A percentile compares a stretch with the other conserved stretches of the same genome.
Conservation (phyloP, 495 filamentous ascomycete genomes). For the Pyronema domesticum region DNA sequence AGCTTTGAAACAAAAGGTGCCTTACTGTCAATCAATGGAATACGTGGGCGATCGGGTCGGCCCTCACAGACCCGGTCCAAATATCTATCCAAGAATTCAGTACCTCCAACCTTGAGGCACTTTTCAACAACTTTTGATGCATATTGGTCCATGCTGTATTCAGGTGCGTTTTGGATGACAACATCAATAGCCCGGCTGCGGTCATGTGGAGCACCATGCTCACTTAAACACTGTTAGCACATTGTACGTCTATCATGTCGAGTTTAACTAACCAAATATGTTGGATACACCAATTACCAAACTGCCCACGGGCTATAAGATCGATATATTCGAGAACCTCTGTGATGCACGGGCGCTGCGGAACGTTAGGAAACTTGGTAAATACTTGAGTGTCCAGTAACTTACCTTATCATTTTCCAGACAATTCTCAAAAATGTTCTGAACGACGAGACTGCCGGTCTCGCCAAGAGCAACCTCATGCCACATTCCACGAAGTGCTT, state of each 20-base stretch:
- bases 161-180: constrained; percentile 74
- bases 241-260: neutral
- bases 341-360: constrained; percentile 81
- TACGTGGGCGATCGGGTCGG: constrained; percentile 75
- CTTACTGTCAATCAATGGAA: constrained; percentile 88
- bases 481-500: constrained; percentile 91
- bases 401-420: constrained; percentile 93
- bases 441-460: constrained; percentile 91
- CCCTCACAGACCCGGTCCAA: constrained; percentile 86
- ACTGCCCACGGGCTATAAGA: constrained; percentile 92
- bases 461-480: constrained; percentile 93
- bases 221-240: constrained; percentile 24
- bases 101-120: constrained; percentile 87
- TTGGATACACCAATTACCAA: constrained; percentile 99
- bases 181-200: constrained; percentile 87
- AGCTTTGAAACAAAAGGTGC: constrained; percentile 7
- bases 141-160: constrained; percentile 99
- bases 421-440: constrained; percentile 99
- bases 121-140: constrained; percentile 99
- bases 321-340: constrained; percentile 89
- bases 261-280: constrained; percentile 50
- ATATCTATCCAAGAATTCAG: constrained; percentile 81
- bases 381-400: neutral
- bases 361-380: constrained; percentile 24
- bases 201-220: constrained; percentile 82